Evolutionary conservation across 2,329 filamentous ascomycete genomes (phyloP), one percentile per base, ranked within the genome.

Genomic region (Aureobasidium sp.): DNA sequence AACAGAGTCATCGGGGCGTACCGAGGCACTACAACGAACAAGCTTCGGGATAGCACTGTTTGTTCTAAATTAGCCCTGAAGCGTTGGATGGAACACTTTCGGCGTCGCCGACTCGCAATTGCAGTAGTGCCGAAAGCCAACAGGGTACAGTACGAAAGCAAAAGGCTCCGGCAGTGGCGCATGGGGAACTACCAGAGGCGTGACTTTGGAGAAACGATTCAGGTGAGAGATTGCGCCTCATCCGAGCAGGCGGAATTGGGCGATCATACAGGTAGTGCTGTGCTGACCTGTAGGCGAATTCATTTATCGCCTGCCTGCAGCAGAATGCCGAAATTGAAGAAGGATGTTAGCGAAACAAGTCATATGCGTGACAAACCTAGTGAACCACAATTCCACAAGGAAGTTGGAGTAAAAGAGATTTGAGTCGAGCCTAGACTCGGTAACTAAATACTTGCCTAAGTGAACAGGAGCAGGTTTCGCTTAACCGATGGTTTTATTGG

Each of bases 361-460:
- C 10, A 34, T 58, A 47, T 58, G 54, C 41, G 54, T 48, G 54
- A 58, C 42, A 37, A 58, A 48, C 42, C 54, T 48, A 58, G 54
- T 58, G 42, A 58, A 58, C 54, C 54, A 48, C 42, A 48, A n/a
- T 48, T 37, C 42, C n/a, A 39, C 13, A 44, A 37, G 54, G 36
- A 29, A 16, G 27, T 14, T 25, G 54, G 54, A 58, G 42, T 8
- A 58, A 48, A 58, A 48, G 54, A 58, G 54, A 58, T 58, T 58
- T 58, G 54, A 48, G 44, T 45, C 42, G 54, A 58, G 54, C 54
- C 42, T 58, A 58, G 54, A 47, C 54, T 48, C 54, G 54, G 54
- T 37, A 47, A 32, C 32, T 58, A 39, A 21, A 13, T 39, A 48
- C 32, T 32, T 58, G 41, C 54, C 32, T 30, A 37, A 45, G 41